These are phyloP conservation scores for Sanghuangporus baumii DNA, from an alignment of 1,284 basidiomycete species.

Conservation along the genomic window DNA sequence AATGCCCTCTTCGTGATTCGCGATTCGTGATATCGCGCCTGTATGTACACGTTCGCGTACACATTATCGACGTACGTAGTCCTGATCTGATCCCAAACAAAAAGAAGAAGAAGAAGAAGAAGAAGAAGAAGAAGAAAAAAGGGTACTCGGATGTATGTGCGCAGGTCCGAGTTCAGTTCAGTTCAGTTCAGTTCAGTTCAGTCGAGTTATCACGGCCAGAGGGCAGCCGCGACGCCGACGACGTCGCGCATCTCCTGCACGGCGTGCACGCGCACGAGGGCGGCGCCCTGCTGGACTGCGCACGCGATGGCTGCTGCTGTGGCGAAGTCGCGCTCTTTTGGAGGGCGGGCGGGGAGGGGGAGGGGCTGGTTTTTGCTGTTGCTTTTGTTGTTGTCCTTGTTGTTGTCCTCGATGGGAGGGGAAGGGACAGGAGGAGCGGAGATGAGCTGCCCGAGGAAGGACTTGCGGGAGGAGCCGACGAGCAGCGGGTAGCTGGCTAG, in stretches of 20 bases:
- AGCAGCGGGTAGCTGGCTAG: conserved; percentile 67
- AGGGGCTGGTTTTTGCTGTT: not conserved
- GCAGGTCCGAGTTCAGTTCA: not conserved
- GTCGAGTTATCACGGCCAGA: conserved; percentile 20
- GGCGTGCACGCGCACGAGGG: conserved; percentile 84
- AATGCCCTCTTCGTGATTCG: no score
- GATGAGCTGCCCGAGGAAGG: conserved; percentile 70
- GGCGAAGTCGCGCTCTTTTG: conserved; percentile 71
- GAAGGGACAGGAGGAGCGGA: conserved; percentile 25
- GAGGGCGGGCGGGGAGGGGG: conserved; percentile 18
- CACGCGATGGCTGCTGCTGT: conserved; percentile 79
- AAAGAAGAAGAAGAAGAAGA: no score
- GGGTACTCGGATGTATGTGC: no score
- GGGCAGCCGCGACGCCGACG: conserved; percentile 43
- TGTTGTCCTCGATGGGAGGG: conserved; percentile 36
- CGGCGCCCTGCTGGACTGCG: conserved; percentile 70
- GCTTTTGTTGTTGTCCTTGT: conserved; percentile 16
- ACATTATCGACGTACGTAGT: no score
- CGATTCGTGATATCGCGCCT: no score
- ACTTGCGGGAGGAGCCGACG: conserved; percentile 80
- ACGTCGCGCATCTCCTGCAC: conserved; percentile 63
- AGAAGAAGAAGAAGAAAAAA: no score
- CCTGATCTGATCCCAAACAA: no score
- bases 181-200: not conserved
- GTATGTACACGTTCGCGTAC: no score